Evolutionary conservation across 2,329 filamentous ascomycete genomes (phyloP), one percentile per base, ranked within the genome.

Genomic region (Pseudogymnoascus sp.): DNA sequence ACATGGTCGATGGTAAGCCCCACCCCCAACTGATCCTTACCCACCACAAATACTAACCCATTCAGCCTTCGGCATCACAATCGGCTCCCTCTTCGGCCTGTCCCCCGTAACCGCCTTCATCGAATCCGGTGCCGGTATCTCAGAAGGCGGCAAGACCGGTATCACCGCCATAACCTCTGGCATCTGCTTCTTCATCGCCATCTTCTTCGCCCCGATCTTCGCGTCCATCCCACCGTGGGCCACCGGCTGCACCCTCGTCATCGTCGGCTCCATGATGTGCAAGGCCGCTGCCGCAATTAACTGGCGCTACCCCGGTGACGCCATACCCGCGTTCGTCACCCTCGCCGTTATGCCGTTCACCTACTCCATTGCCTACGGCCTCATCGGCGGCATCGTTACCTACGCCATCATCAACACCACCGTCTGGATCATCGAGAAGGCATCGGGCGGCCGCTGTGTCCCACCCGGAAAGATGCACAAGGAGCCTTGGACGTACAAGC

Each of bases 151-250:
- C 49, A 87, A 88, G 71, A 96, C 91, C 0, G 91, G 91, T 14
- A 77, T 96, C n/a, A 95, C 91, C 0, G 86, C 90, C 56, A 89
- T 93, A 74, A 79, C 85, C 14, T 88, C 90, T 0, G 91, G 91
- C 4, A 63, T 96, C 60, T 92, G 88, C 77, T 96, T 96, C 80
- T 88, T 96, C 78, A 85, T 96, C 72, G 85, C 89, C 63, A 84
- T 96, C 65, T 96, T 96, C 80, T 96, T 96, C 73, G 91, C 91
- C 0, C 91, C 91, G 0, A 93, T 96, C 63, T 96, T 96, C 72
- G 91, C 91, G 8, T 93, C 89, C 0, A 95, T 96, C 64, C 91
- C 91, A 3, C 88, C 91, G 0, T 96, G 90, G 90, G 91, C 91
- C 2, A 96, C 91, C 0, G 91, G 91, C 59, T 92, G 89, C 73